Base-by-base conservation (phyloP, 306 rosid genomes). In the Cicer arietinum region DNA sequence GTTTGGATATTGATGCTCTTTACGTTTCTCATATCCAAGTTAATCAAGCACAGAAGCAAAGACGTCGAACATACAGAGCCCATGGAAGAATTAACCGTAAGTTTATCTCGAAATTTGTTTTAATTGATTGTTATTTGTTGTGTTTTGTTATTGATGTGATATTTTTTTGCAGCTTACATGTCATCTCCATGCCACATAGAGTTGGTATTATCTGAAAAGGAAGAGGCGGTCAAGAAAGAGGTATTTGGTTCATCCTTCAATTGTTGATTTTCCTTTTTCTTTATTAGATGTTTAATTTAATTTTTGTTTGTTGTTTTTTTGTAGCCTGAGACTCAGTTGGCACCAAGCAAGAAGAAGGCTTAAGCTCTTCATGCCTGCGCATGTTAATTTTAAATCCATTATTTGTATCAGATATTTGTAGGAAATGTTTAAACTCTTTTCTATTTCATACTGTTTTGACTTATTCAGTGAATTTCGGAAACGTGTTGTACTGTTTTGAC, bases 161-260 rank as follows among this genome's bases (percentile, higher is more conserved):
- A 1, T 22, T 13, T 41, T 48, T 67, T 84, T 7, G 71, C 89
- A 94, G 98, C 97, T 14, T 94, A 90, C 43, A 91, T 91, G 97
- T 91, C 98, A 17, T 91, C 97, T 12, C 98, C 98, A 0, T 94
- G 98, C 86, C 98, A 94, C 77, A 94, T 91, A 18, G 97, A 94
- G 81, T 69, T 94, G 72, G 77, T 81, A 22, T 80, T 94, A 67
- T 90, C 97, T 0, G 98, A 94, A 67, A 94, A 91, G 82, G 94
- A 91, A 82, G 98, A 94, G 51, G 86, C 97, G 0, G 98, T 94
- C 2, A 87, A 84, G 89, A 94, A 91, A 14, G 97, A 94, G 98
- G 98, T 91, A 86, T 22, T 44, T 54, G 17, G 22, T 60, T 82
- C 12, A 7, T 37, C 18, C 44, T 17, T 3, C 53, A 5, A 7